Evolutionary conservation across 2,329 filamentous ascomycete genomes (phyloP), one percentile per base, ranked within the genome.

Genomic region (Ilyonectria sp.): DNA sequence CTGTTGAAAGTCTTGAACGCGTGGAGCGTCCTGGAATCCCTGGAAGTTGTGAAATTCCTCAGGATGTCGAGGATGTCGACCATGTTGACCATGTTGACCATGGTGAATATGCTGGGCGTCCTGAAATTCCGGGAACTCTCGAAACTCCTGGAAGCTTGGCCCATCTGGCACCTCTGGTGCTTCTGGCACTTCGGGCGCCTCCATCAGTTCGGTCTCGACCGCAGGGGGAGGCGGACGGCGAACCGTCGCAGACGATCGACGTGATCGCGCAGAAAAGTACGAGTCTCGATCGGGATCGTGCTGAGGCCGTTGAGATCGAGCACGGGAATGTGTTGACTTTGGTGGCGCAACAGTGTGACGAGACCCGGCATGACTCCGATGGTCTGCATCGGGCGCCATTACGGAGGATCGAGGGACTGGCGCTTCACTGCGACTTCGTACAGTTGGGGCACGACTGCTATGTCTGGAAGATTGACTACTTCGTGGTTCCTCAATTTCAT

Each of bases 401-500:
- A 84, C 77, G 0, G 84, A 81, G 9, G 76, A 71, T 7, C 81
- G 78, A 29, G 75, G 71, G 4, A 78, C 74, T 4, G 79, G 74
- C 2, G 77, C 78, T 64, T 85, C 82, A 74, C 85, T 87, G 56
- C 82, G 80, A 21, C 82, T 79, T 29, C 84, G 82, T 4, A 74
- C 66, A 6, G 75, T 77, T 26, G 80, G 76, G 15, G 72, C 65
- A 23, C 61, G 55, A 29, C 65, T 81, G 46, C 50, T 53, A 21
- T 81, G 79, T 15, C 81, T 81, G 13, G 81, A 80, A 1, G 80
- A 79, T 53, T 80, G 78, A 9, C 82, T 82, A 65, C 83, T 83
- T 11, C 82, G 79, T 21, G 75, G 74, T 56, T 86, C 84, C 52
- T 79, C 77, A 6, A 77, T 69, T 37, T 75, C 74, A 29, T 74